Conservation (phyloP, 2,329 filamentous ascomycete genomes). For the Colletotrichum sp. region DNA sequence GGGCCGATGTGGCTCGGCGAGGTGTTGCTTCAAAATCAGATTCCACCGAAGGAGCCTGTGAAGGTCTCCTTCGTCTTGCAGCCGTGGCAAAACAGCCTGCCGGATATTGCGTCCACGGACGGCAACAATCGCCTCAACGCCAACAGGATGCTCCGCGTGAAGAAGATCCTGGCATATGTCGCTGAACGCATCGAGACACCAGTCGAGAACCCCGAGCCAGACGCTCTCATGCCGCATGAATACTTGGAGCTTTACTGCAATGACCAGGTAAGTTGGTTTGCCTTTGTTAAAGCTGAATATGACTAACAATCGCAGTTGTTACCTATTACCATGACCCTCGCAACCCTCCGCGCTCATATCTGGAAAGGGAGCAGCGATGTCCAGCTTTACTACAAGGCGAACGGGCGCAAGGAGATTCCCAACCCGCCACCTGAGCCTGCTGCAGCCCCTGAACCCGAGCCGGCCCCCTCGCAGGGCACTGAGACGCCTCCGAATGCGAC, state of each 20-base stretch:
- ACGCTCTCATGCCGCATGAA: slow-evolving; percentile 80
- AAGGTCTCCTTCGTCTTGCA: slow-evolving; percentile 96
- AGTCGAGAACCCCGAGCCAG: slow-evolving; percentile 62
- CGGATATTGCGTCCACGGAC: slow-evolving; percentile 75
- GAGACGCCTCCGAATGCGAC: slow-evolving; percentile 4
- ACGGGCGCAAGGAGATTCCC: slow-evolving; percentile 75
- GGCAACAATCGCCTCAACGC: slow-evolving; percentile 92
- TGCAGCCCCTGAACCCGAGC: not conserved
- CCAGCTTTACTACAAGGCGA: slow-evolving; percentile 87
- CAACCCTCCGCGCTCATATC: slow-evolving; percentile 87
- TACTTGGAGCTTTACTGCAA: slow-evolving; percentile 96
- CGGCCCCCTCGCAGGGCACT: slow-evolving; percentile 9
- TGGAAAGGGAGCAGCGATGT: slow-evolving; percentile 98
- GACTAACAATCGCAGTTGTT: slow-evolving; percentile 56
- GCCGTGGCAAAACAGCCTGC: slow-evolving; percentile 77
- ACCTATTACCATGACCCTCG: slow-evolving; percentile 86
- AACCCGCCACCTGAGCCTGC: slow-evolving; percentile 28
- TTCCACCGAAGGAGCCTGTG: slow-evolving; percentile 86
- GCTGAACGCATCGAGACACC: slow-evolving; percentile 86
- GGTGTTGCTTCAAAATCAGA: slow-evolving; percentile 80
- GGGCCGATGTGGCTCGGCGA: slow-evolving; percentile 94
- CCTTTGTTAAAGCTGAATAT: not conserved
- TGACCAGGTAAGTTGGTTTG: slow-evolving; percentile 71
- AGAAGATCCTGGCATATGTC: slow-evolving; percentile 92
- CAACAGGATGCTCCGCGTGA: slow-evolving; percentile 93